Conservation (phyloP, 805 yeast genomes). For the Wickerhamomyces tratensis region DNA sequence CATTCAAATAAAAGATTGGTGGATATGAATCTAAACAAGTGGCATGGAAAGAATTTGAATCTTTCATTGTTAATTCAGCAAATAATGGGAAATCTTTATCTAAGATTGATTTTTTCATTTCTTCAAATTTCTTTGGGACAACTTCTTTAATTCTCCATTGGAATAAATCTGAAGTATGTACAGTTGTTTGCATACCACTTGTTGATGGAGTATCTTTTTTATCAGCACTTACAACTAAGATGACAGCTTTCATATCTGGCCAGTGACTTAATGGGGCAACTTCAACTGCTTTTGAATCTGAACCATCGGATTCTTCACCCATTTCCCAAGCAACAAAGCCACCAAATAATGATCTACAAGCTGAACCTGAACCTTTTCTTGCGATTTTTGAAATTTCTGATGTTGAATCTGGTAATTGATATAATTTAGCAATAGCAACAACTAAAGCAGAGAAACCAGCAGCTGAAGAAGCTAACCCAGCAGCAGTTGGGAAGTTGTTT, state of each 20-base stretch:
- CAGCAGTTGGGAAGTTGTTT: conserved; percentile 98
- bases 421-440: conserved; percentile 77
- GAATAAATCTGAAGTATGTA: conserved; percentile 79
- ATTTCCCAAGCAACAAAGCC: conserved; percentile 99
- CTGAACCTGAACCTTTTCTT: conserved; percentile 97
- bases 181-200: conserved; percentile 94
- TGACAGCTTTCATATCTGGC: conserved; percentile 89
- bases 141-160: conserved; percentile 67
- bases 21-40: conserved; percentile 95
- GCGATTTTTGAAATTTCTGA: conserved; percentile 90
- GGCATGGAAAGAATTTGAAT: conserved; percentile 96
- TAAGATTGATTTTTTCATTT: conserved; percentile 71
- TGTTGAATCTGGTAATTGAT: conserved; percentile 72
- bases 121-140: conserved; percentile 77
- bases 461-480: conserved; percentile 95
- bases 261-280: conserved; percentile 79
- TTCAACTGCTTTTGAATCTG: conserved; percentile 90
- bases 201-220: conserved; percentile 95
- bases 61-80: conserved; percentile 90
- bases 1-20: conserved; percentile 91
- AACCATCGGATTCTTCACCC: conserved; percentile 73
- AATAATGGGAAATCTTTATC: conserved; percentile 70
- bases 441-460: conserved; percentile 98
- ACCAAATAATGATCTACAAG: conserved; percentile 94
- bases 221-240: conserved; percentile 85